phyloP scores from a whole-genome alignment of 345 rosid species.

The Pugionium dolabratum region DNA sequence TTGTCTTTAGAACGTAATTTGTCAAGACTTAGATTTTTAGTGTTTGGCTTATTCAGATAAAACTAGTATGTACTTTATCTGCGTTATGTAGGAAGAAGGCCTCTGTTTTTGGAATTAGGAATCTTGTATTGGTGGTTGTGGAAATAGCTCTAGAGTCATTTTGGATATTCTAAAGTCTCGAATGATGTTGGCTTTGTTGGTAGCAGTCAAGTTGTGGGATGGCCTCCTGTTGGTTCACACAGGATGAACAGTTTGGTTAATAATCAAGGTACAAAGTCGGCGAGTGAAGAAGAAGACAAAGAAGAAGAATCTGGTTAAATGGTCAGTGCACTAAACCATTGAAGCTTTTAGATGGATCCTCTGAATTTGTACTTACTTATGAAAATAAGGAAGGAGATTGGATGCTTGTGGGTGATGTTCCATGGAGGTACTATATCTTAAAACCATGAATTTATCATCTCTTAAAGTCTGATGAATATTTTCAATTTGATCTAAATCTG shows the following conservation, averaged over 20 bases:
- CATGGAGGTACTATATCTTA: conserved; percentile 69
- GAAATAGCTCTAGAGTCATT: not conserved
- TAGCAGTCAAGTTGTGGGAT: conserved; percentile 87
- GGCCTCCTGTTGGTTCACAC: conserved; percentile 84
- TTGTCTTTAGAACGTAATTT: no score
- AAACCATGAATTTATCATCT: not conserved
- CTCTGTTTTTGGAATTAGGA: not conserved
- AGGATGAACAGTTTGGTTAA: conserved; percentile 81
- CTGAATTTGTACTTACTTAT: conserved; percentile 84
- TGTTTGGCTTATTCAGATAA: not conserved
- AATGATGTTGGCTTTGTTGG: conserved; percentile 23
- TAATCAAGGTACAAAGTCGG: conserved; percentile 58
- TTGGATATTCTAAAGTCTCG: not conserved
- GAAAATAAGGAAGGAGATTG: conserved; percentile 96
- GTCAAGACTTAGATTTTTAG: not conserved
- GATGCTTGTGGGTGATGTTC: conserved; percentile 99
- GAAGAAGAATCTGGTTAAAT: conserved; percentile 40
- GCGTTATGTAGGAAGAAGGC: not conserved
- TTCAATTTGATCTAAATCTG: not conserved
- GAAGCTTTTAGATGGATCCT: conserved; percentile 75
- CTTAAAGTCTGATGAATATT: conserved; percentile 1
- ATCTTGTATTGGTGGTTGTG: conserved; percentile 13
- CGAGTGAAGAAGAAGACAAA: conserved; percentile 50
- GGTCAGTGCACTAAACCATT: conserved; percentile 43
- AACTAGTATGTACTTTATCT: not conserved